Evolutionary conservation across 169 alveolate species (phyloP).

Genomic region (Plasmodium gallinaceum): DNA sequence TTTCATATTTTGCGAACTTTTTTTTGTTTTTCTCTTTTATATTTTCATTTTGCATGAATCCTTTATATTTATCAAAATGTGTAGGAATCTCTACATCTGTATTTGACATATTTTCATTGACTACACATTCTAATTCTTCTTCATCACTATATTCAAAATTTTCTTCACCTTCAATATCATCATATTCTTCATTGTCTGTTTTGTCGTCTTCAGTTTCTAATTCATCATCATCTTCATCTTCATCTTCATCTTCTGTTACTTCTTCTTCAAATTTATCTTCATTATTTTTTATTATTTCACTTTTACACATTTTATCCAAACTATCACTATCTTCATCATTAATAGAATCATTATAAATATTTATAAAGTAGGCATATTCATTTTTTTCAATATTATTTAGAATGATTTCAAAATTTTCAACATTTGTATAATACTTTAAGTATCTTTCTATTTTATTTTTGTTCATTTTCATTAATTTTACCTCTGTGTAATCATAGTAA

Average conservation of each 20-base stretch:
- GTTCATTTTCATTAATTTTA: slow-evolving; percentile 54
- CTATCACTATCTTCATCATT: background rate
- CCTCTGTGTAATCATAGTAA: slow-evolving; percentile 46
- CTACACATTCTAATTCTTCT: no score
- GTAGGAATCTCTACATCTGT: no score
- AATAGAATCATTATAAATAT: slow-evolving; percentile 29
- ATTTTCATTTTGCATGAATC: background rate
- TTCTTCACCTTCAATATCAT: background rate
- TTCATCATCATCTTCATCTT: slow-evolving; percentile 22
- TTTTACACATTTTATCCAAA: background rate
- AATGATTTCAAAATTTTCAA: slow-evolving; percentile 34
- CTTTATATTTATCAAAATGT: background rate
- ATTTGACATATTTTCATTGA: no score
- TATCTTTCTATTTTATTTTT: slow-evolving; percentile 34
- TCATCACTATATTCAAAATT: background rate
- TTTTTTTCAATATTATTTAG: slow-evolving; percentile 54
- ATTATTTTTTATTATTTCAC: background rate
- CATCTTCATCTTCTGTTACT: slow-evolving; percentile 7
- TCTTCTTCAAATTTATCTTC: slow-evolving; percentile 8
- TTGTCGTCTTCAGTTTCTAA: background rate
- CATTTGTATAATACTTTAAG: slow-evolving; percentile 48
- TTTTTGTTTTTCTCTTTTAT: background rate
- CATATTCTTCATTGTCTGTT: background rate
- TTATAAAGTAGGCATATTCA: slow-evolving; percentile 46
- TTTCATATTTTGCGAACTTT: background rate